phyloP scores from a whole-genome alignment of 2,329 filamentous ascomycete genomes.

The Dendryphion nanum region DNA sequence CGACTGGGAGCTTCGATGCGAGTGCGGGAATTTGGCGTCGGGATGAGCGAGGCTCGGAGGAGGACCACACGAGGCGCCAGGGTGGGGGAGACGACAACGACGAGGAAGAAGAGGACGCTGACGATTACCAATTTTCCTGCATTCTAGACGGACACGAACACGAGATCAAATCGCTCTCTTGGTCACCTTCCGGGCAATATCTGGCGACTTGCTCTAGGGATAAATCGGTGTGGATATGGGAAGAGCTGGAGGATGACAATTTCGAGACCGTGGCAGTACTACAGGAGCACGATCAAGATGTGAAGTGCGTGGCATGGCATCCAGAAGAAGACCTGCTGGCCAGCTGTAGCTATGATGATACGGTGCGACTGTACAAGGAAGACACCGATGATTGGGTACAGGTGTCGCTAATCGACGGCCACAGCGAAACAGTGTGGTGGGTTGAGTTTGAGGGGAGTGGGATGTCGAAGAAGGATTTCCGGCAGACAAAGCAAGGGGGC shows the following conservation, averaged over 20 bases:
- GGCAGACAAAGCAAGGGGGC: constrained; percentile 18
- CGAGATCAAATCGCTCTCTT: constrained; percentile 81
- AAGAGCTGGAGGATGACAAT: constrained; percentile 91
- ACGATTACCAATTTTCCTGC: constrained; percentile 90
- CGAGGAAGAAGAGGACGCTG: constrained; percentile 59
- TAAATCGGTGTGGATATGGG: constrained; percentile 98
- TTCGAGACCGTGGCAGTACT: constrained; percentile 96
- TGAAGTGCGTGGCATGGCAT: constrained; percentile 93
- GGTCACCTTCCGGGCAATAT: constrained; percentile 71
- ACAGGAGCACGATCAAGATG: constrained; percentile 91
- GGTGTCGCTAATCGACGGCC: constrained; percentile 76
- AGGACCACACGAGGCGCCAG: constrained; percentile 21
- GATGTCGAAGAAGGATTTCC: constrained; percentile 27
- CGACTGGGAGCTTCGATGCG: constrained; percentile 90
- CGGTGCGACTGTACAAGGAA: constrained; percentile 83
- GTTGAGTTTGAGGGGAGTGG: constrained; percentile 63
- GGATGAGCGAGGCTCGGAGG: constrained; percentile 64
- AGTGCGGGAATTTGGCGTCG: constrained; percentile 68
- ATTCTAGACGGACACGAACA: constrained; percentile 94
- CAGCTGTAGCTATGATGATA: constrained; percentile 92
- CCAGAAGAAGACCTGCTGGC: constrained; percentile 76
- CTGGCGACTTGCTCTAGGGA: constrained; percentile 90
- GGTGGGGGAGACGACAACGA: constrained; percentile 32
- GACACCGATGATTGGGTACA: constrained; percentile 94
- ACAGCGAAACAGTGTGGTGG: constrained; percentile 86